Percentiles rank a stretch among this genome's conserved stretches.
Conservation (phyloP, 352 stramenopile genomes). For the Pythium scleroteichum region DNA sequence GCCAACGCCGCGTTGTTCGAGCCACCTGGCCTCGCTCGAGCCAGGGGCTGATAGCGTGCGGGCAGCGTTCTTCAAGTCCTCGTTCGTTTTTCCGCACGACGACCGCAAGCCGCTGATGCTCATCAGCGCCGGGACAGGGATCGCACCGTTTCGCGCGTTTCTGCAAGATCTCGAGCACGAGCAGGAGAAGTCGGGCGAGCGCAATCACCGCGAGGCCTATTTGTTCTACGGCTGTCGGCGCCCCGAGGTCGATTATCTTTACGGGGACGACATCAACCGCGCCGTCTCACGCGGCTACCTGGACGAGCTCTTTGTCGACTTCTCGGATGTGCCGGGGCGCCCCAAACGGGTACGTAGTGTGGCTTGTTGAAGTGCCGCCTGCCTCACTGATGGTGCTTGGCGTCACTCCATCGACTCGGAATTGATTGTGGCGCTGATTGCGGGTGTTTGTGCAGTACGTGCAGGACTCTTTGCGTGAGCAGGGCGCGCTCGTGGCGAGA, state of each 20-base stretch:
- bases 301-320: slow-evolving; percentile 56
- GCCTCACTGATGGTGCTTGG: background rate
- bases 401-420: background rate
- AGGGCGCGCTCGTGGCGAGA: slow-evolving; percentile 52
- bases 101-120: slow-evolving; percentile 68
- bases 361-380: background rate
- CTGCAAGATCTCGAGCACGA: slow-evolving; percentile 76
- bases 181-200: slow-evolving; percentile 21
- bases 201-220: slow-evolving; percentile 49
- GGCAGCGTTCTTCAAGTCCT: slow-evolving; percentile 71
- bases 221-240: slow-evolving; percentile 79
- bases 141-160: slow-evolving; percentile 83
- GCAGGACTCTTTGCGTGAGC: slow-evolving; percentile 59
- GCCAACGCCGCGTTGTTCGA: slow-evolving; percentile 75
- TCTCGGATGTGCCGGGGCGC: slow-evolving; percentile 40
- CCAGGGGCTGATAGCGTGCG: slow-evolving; percentile 47
- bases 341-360: slow-evolving; percentile 48
- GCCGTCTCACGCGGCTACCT: slow-evolving; percentile 46
- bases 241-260: slow-evolving; percentile 66
- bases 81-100: slow-evolving; percentile 70
- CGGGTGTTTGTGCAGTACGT: slow-evolving; percentile 51
- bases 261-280: slow-evolving; percentile 58
- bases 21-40: slow-evolving; percentile 55
- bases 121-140: slow-evolving; percentile 76
- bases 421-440: background rate